Conservation (phyloP, 1,284 basidiomycete species). For the Malassezia obtusa region DNA sequence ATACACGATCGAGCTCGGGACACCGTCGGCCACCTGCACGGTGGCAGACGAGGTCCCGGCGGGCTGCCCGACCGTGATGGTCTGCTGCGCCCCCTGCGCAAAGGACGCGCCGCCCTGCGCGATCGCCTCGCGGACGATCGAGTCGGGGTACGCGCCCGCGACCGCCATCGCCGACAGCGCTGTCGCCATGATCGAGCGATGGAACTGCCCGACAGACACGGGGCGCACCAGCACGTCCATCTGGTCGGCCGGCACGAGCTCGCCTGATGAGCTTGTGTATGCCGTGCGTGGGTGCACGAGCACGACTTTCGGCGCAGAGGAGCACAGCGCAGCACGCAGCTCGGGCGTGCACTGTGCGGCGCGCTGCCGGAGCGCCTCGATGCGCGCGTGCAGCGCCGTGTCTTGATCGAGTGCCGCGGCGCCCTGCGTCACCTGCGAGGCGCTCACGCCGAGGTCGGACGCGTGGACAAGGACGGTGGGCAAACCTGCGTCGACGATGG, state of each 20-base stretch:
- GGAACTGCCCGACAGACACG: slow-evolving; percentile 35
- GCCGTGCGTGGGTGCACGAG: slow-evolving; percentile 27
- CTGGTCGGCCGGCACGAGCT: slow-evolving; percentile 4
- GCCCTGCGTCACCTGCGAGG: slow-evolving; percentile 11
- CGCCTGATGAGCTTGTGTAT: slow-evolving; percentile 30
- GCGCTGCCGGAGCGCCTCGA: slow-evolving; percentile 28
- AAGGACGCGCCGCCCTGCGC: not conserved
- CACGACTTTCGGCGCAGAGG: slow-evolving; percentile 43
- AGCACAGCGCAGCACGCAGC: slow-evolving; percentile 19
- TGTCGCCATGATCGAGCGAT: slow-evolving; percentile 39
- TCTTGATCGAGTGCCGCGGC: slow-evolving; percentile 32
- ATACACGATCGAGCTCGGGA: slow-evolving; percentile 29
- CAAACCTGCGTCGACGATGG: slow-evolving; percentile 38
- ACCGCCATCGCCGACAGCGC: slow-evolving; percentile 36
- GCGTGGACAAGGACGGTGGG: slow-evolving; percentile 39
- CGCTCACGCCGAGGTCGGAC: slow-evolving; percentile 9
- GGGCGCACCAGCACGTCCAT: slow-evolving; percentile 37
- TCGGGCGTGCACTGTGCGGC: slow-evolving; percentile 20
- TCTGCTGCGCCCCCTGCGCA: not conserved
- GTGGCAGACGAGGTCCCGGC: slow-evolving; percentile 34
- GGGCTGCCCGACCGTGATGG: slow-evolving; percentile 40
- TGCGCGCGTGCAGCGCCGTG: slow-evolving; percentile 15
- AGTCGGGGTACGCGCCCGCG: slow-evolving; percentile 18
- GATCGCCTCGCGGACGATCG: slow-evolving; percentile 22
- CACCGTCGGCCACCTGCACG: slow-evolving; percentile 14